Conservation (phyloP, 441 rosid genomes). For the Gossypium gossypioides region DNA sequence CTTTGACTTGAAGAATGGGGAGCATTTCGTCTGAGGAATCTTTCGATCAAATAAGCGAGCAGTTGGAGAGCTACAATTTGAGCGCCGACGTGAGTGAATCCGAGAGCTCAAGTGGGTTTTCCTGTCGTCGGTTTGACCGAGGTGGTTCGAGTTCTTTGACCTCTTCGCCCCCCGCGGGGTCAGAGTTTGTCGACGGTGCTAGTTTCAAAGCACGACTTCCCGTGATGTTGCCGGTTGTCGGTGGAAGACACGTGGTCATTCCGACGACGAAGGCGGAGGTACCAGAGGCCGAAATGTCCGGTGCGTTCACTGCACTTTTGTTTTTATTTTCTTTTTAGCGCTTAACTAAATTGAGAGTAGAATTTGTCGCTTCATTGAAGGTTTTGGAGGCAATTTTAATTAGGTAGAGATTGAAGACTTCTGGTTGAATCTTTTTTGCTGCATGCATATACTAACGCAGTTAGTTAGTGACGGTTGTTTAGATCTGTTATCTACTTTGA, state of each 20-base stretch:
- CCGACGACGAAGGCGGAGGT: slow-evolving; percentile 48
- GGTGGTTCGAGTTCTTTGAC: slow-evolving; percentile 52
- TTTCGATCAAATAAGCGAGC: slow-evolving; percentile 48
- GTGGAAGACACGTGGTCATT: slow-evolving; percentile 57
- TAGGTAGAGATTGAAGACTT: neutral
- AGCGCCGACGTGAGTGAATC: slow-evolving; percentile 97
- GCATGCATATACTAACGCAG: neutral
- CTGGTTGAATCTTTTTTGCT: neutral
- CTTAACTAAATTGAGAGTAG: neutral
- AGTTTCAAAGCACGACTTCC: slow-evolving; percentile 36
- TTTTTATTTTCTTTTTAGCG: neutral
- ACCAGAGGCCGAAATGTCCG: slow-evolving; percentile 44
- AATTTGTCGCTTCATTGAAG: neutral
- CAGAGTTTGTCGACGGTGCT: slow-evolving; percentile 19
- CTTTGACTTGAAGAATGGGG: slow-evolving; percentile 35
- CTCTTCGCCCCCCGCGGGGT: slow-evolving; percentile 28
- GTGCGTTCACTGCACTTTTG: slow-evolving; percentile 19
- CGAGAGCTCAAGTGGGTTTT: slow-evolving; percentile 70
- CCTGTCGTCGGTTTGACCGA: slow-evolving; percentile 45
- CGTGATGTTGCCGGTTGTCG: slow-evolving; percentile 60
- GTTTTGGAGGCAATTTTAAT: slow-evolving; percentile 1
- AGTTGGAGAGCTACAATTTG: slow-evolving; percentile 79
- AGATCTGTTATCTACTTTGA: neutral
- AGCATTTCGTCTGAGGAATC: slow-evolving; percentile 60
- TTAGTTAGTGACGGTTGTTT: neutral